These are phyloP conservation scores for Leishmania tropica DNA, from an alignment of 208 protist species.

Conservation along the genomic window DNA sequence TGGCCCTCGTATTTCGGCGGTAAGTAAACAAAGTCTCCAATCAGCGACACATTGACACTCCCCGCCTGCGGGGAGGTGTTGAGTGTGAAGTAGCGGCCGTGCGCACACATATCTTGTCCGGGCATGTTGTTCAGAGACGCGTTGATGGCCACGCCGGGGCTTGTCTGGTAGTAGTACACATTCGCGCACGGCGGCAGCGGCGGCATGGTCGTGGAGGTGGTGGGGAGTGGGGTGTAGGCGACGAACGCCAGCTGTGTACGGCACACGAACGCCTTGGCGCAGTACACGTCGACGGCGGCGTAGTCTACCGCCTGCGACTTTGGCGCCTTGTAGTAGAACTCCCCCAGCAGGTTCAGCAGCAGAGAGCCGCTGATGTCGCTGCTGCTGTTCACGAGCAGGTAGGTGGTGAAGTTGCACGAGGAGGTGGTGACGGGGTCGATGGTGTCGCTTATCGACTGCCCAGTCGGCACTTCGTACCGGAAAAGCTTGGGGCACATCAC, in stretches of 20 bases:
- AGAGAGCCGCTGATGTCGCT: slow-evolving; percentile 31
- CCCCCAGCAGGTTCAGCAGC: slow-evolving; percentile 71
- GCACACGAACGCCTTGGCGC: slow-evolving; percentile 51
- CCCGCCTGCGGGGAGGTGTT: slow-evolving; percentile 43
- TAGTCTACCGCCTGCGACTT: slow-evolving; percentile 46
- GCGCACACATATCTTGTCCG: slow-evolving; percentile 59
- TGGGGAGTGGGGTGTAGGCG: slow-evolving; percentile 42
- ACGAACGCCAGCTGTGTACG: slow-evolving; percentile 55
- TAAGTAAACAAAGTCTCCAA: slow-evolving; percentile 76
- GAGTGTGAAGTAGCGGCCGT: slow-evolving; percentile 79
- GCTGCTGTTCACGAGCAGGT: slow-evolving; percentile 35
- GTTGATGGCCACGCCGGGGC: slow-evolving; percentile 50
- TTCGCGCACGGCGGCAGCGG: slow-evolving; percentile 61
- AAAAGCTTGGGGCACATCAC: slow-evolving; percentile 44
- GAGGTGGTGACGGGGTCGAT: slow-evolving; percentile 31
- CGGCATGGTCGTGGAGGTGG: slow-evolving; percentile 16
- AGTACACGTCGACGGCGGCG: slow-evolving; percentile 59
- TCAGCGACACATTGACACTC: slow-evolving; percentile 46
- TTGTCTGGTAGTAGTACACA: slow-evolving; percentile 78
- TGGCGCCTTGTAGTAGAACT: slow-evolving; percentile 71
- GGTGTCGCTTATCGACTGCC: slow-evolving; percentile 41
- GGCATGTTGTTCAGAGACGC: slow-evolving; percentile 61
- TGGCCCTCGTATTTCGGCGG: slow-evolving; percentile 40
- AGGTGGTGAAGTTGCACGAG: slow-evolving; percentile 55
- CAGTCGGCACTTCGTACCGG: slow-evolving; percentile 51